These are phyloP conservation scores for Aspergillus carbonarius DNA, from an alignment of 2,329 filamentous ascomycete genomes.

Conservation along the genomic window DNA sequence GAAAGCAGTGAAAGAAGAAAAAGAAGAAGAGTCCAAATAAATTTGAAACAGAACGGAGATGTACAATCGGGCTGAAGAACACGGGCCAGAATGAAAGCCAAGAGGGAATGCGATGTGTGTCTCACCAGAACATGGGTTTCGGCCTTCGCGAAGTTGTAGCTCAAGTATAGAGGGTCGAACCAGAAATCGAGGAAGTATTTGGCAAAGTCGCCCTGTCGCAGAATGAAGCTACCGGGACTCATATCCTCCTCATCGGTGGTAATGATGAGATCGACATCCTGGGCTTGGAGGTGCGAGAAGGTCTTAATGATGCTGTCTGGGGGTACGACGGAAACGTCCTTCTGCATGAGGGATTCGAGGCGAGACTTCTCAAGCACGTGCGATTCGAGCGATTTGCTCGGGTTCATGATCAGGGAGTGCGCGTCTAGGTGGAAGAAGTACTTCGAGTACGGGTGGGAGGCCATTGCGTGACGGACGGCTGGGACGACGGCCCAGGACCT, in stretches of 20 bases:
- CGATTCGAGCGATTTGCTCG: constrained; percentile 65
- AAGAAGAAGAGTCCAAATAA: not conserved
- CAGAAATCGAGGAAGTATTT: constrained; percentile 91
- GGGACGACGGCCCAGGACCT: constrained; percentile 67
- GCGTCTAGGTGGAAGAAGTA: constrained; percentile 88
- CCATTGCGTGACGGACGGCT: constrained; percentile 84
- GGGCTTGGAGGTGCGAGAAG: constrained; percentile 73
- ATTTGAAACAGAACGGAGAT: not conserved
- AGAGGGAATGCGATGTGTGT: constrained; percentile 7
- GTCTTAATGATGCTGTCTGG: constrained; percentile 98
- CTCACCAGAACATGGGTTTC: constrained; percentile 86
- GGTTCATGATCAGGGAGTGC: constrained; percentile 86
- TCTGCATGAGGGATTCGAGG: constrained; percentile 78
- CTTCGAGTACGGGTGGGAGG: constrained; percentile 70
- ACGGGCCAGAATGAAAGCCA: not conserved
- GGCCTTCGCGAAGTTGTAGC: constrained; percentile 94
- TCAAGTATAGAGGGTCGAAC: constrained; percentile 92
- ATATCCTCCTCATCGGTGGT: constrained; percentile 83
- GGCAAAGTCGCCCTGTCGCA: constrained; percentile 84
- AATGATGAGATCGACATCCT: constrained; percentile 77
- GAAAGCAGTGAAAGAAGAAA: not conserved
- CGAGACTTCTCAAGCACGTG: constrained; percentile 66
- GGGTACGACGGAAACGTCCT: constrained; percentile 81
- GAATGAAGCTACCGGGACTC: constrained; percentile 71
- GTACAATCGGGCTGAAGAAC: not conserved